Base-by-base conservation (phyloP, 1,284 basidiomycete genomes). In the Apiotrichum akiyoshidainum region DNA sequence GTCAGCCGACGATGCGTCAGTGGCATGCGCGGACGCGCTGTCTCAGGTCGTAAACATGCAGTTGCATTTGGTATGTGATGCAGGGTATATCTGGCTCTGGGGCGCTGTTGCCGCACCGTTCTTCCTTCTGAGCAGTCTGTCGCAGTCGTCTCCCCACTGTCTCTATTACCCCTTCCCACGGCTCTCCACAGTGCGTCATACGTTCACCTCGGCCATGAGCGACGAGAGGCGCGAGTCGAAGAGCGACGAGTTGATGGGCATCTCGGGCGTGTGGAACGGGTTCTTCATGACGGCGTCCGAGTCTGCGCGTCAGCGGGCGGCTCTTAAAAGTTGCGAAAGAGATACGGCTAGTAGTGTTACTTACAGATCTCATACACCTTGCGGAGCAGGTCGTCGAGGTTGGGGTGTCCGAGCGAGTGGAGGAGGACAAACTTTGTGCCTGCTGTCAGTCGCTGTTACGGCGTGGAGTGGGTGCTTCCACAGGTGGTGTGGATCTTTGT, bases 231-330 rank as follows among this genome's bases (percentile, higher is more conserved):
- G 84, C 40, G 78, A 80, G 71, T 99, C 95, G 71, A 99, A 99
- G 11, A 85, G 86, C 67, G 93, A 89, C 53, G 84, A 90, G 51
- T 95, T 86, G 66, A 99, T 95, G 1, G 96, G 96, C 95, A 99
- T 99, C 78, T 99, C 96, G 31, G 90, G 89, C 5, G 92, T 96
- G 75, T 99, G 93, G 79, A 99, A 99, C 1, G 96, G 96, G 73
- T 98, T 98, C 82, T 99, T 98, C 92, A 97, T 96, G 55, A 96
- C 93, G 6, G 89, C 87, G 72, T 97, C 94, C 2, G 92, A 61
- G 64, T 79, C 77, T 78, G 59, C 50, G 55, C n/a, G 17, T 1
- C 11, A 9, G 21, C 3, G 14, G 26, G 16, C 48, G 35, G 12
- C 6, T n/a, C 40, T n/a, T n/a, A n/a, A n/a, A n/a, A n/a, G n/a